phyloP scores from a whole-genome alignment of 148 eudicot species.

The Persicaria tinctoria region DNA sequence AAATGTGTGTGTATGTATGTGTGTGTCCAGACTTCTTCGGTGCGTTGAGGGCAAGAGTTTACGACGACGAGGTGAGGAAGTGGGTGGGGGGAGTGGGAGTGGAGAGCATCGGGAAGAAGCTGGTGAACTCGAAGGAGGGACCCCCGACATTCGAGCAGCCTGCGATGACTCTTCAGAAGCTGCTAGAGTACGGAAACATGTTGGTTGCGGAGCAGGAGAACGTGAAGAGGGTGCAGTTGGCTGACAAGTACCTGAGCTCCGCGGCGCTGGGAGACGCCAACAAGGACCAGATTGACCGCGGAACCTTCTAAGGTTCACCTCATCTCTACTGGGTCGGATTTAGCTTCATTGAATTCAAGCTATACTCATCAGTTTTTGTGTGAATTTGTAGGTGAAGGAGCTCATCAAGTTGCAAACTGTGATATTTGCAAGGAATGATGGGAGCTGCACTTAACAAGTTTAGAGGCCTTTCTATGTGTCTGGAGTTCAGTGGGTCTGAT shows the following conservation, averaged over 20 bases:
- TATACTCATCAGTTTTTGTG: no score
- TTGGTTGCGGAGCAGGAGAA: slow-evolving; percentile 88
- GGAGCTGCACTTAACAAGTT: slow-evolving; percentile 51
- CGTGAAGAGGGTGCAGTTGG: slow-evolving; percentile 93
- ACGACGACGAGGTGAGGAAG: slow-evolving; percentile 83
- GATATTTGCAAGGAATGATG: slow-evolving; percentile 89
- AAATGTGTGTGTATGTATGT: no score
- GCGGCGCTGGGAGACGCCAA: slow-evolving; percentile 96
- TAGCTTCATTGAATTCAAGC: no score
- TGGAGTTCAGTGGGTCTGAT: background rate
- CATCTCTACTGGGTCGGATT: no score
- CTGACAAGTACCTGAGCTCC: slow-evolving; percentile 60
- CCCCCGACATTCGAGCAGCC: slow-evolving; percentile 78
- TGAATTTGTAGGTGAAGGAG: slow-evolving; percentile 51
- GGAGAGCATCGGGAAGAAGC: slow-evolving; percentile 62
- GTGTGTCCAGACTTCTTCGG: slow-evolving; percentile 72
- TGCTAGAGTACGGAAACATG: slow-evolving; percentile 77
- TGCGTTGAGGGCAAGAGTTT: slow-evolving; percentile 89
- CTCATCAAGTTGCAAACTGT: slow-evolving; percentile 61
- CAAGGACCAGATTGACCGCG: slow-evolving; percentile 52
- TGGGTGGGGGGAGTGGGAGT: slow-evolving; percentile 50
- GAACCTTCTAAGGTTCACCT: slow-evolving; percentile 50
- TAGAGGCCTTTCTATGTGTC: slow-evolving; percentile 17
- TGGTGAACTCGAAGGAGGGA: slow-evolving; percentile 82
- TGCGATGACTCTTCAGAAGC: slow-evolving; percentile 61